Percentiles rank a stretch among this genome's conserved stretches.
phyloP scores from a whole-genome alignment of 805 yeast genomes.

The Saturnispora mendoncae region DNA sequence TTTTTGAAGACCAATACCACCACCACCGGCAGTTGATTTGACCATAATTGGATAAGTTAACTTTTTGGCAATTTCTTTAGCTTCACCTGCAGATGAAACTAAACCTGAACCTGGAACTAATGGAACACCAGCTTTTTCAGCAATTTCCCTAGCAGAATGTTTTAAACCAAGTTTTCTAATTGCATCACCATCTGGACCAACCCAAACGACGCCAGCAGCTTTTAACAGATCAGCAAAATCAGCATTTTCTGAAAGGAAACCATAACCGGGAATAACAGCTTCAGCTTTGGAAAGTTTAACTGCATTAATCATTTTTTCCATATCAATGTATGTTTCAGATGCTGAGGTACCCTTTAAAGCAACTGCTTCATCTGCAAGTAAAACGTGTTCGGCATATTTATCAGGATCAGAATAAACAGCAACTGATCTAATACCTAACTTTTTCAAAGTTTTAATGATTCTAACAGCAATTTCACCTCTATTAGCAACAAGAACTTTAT shows the following conservation, averaged over 20 bases:
- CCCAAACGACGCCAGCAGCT: constrained; percentile 76
- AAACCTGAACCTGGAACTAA: constrained; percentile 95
- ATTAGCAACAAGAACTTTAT: constrained; percentile 86
- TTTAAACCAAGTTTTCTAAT: constrained; percentile 86
- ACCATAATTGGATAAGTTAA: constrained; percentile 90
- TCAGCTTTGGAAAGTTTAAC: constrained; percentile 79
- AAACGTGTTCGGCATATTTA: constrained; percentile 78
- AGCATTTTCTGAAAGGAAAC: constrained; percentile 93
- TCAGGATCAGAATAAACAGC: constrained; percentile 91
- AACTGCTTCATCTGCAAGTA: constrained; percentile 72
- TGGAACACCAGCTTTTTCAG: constrained; percentile 86
- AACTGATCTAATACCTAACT: constrained; percentile 66
- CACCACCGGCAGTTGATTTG: constrained; percentile 98
- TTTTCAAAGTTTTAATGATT: constrained; percentile 79
- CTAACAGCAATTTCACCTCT: constrained; percentile 98
- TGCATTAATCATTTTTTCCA: constrained; percentile 78
- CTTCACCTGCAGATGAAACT: constrained; percentile 63
- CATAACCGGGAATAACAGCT: constrained; percentile 98
- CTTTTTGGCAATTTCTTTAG: constrained; percentile 61
- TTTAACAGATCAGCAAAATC: constrained; percentile 87
- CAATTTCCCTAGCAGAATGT: constrained; percentile 95
- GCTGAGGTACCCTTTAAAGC: constrained; percentile 77
- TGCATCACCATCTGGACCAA: constrained; percentile 95
- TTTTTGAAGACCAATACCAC: constrained; percentile 95
- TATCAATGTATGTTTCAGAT: constrained; percentile 81